phyloP scores from a whole-genome alignment of 805 yeast species.

The Nakazawaea populi region DNA sequence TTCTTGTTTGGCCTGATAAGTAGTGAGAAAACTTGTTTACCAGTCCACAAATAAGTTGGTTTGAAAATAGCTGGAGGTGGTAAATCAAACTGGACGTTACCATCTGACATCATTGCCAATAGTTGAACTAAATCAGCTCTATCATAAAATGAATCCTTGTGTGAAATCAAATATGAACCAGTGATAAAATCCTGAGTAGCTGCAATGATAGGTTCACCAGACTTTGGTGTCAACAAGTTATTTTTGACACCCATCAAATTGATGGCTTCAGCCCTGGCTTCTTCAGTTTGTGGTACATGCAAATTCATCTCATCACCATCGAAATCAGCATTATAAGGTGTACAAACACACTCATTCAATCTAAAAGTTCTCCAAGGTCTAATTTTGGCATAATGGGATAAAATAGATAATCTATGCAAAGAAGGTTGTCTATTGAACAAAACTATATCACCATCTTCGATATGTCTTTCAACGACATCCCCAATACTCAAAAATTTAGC shows the following conservation, averaged over 20 bases:
- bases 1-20: slow-evolving; percentile 75
- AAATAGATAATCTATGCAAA: slow-evolving; percentile 85
- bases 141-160: slow-evolving; percentile 90
- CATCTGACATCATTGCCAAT: slow-evolving; percentile 95
- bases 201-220: slow-evolving; percentile 99
- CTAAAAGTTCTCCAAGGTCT: slow-evolving; percentile 98
- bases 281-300: slow-evolving; percentile 98
- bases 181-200: slow-evolving; percentile 99
- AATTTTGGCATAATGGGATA: slow-evolving; percentile 92
- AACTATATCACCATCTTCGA: slow-evolving; percentile 96
- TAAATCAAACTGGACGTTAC: slow-evolving; percentile 75
- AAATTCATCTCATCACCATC: slow-evolving; percentile 99
- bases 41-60: slow-evolving; percentile 92
- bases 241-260: slow-evolving; percentile 97
- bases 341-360: slow-evolving; percentile 96
- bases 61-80: slow-evolving; percentile 95
- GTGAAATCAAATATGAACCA: slow-evolving; percentile 88
- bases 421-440: slow-evolving; percentile 98
- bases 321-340: slow-evolving; percentile 98
- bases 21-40: slow-evolving; percentile 89
- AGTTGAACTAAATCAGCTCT: slow-evolving; percentile 79
- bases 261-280: slow-evolving; percentile 98
- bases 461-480: slow-evolving; percentile 92
- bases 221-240: slow-evolving; percentile 89
- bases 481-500: slow-evolving; percentile 79